Percentiles rank a stretch among this genome's conserved stretches.
Conservation (phyloP, 768 basidiomycete genomes). For the Chalciporus chontae region DNA sequence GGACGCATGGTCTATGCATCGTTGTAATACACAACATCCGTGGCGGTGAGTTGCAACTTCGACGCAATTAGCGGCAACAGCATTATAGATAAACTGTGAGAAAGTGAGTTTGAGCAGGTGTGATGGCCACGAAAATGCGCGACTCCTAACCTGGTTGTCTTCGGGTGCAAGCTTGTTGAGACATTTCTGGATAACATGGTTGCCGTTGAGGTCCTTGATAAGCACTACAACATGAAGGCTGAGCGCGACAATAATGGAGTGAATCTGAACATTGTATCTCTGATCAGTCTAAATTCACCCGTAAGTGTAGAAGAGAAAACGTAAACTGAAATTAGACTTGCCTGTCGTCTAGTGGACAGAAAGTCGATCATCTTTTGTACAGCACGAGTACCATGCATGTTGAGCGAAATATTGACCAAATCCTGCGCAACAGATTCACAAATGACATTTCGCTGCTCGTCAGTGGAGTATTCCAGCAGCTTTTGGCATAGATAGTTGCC, state of each 20-base stretch:
- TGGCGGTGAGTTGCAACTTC: conserved; percentile 98
- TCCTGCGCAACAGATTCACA: conserved; percentile 98
- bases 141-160: conserved; percentile 83
- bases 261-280: conserved; percentile 87
- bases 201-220: conserved; percentile 98
- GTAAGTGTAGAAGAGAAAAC: conserved; percentile 52
- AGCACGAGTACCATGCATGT: conserved; percentile 99
- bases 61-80: conserved; percentile 97
- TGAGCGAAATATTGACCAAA: conserved; percentile 94
- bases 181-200: conserved; percentile 99
- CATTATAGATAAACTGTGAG: conserved; percentile 93
- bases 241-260: conserved; percentile 93
- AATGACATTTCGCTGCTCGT: conserved; percentile 94
- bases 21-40: conserved; percentile 96
- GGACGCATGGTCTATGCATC: conserved; percentile 97
- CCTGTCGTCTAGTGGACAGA: conserved; percentile 91
- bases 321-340: conserved; percentile 41
- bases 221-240: conserved; percentile 97
- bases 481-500: conserved; percentile 99
- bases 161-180: conserved; percentile 96
- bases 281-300: conserved; percentile 65
- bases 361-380: conserved; percentile 99
- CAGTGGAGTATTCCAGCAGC: conserved; percentile 92
- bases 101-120: background rate
- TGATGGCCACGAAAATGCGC: background rate